Base-by-base conservation (phyloP, 306 rosid species). In the Aeschynomene evenia region DNA sequence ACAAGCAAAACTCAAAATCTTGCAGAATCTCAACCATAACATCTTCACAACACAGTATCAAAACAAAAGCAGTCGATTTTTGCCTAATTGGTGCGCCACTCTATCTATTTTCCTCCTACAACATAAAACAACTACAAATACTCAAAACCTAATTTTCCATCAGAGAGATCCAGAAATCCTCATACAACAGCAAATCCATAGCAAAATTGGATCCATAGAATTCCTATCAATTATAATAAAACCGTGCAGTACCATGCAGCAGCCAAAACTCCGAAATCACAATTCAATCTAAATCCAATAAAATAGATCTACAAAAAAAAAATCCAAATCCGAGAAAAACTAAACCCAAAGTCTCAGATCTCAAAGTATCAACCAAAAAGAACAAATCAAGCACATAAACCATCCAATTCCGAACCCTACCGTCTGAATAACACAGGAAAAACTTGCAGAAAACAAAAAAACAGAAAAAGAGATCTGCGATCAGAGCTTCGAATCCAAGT, bases 1-100 rank as follows among this genome's bases (percentile, higher is more conserved):
- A 50, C 8, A 63, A 51, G 14, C 14, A 33, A 72, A 71, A 33
- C 18, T 26, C 64, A 58, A 56, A 42, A 66, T 78, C 77, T 49
- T n/a, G n/a, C n/a, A n/a, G 24, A 5, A n/a, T n/a, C n/a, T 69
- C 13, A 63, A 5, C 21, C 45, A 31, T 16, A 2, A 7, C 16
- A 46, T 37, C 33, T 19, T 36, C 15, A 15, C 14, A 5, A 9
- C 23, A 62, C 43, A 26, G 22, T 14, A 53, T 22, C 49, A 13
- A 37, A 37, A 37, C 3, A 26, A 23, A 58, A 31, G 3, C 40
- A 56, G 18, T 16, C 48, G 10, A 19, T 34, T 60, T 40, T 31
- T 16, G 37, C 20, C 6, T 33, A 58, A 10, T 6, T 11, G 20
- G 4, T 61, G 20, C 7, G 23, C 70, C n/a, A 24, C 18, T 15